Base-by-base conservation (phyloP, 148 eudicot genomes). In the Diospyros kaki region DNA sequence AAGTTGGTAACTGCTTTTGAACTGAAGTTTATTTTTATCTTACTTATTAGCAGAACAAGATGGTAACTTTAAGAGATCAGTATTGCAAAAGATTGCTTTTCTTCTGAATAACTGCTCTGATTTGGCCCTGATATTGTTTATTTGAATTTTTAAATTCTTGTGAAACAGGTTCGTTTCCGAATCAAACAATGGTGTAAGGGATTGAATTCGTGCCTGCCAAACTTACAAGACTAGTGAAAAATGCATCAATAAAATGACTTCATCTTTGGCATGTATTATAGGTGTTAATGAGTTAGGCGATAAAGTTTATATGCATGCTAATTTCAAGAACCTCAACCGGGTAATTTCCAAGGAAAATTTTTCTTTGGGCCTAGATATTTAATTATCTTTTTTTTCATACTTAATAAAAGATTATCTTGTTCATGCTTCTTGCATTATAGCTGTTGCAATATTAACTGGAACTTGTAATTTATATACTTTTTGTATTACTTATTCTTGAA, bases 1-100 rank as follows among this genome's bases (percentile, higher is more conserved):
- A 12, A 42, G 71, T 39, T 18, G 41, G 40, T 54, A 39, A 40
- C 42, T 67, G 41, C 69, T 38, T 58, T 65, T 53, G 10, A 39
- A 55, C 67, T 75, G 63, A 9, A 45, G 71, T 75, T 17, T 10
- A 41, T 59, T 67, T 68, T 14, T 15, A 4, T 68, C 10, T 9
- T 46, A 15, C 42, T 65, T 43, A 13, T 54, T 1, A 18, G 60
- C 64, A 68, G 60, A 55, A 12, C 51, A 44, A 56, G 14, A 60
- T 17, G 48, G 72, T 75, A 67, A 38, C 5, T 58, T 13, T 67
- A 38, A 66, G 58, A 38, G 28, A 51, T 11, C 50, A 58, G 15
- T 42, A 56, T 9, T 15, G 0, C 54, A 67, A 67, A 50, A 44
- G 15, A 56, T 55, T 38, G 15, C 61, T 28, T 59, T 39, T n/a